These are phyloP conservation scores for Penicillium verrucosum DNA, from an alignment of 2,329 filamentous ascomycete genomes.

Conservation along the genomic window DNA sequence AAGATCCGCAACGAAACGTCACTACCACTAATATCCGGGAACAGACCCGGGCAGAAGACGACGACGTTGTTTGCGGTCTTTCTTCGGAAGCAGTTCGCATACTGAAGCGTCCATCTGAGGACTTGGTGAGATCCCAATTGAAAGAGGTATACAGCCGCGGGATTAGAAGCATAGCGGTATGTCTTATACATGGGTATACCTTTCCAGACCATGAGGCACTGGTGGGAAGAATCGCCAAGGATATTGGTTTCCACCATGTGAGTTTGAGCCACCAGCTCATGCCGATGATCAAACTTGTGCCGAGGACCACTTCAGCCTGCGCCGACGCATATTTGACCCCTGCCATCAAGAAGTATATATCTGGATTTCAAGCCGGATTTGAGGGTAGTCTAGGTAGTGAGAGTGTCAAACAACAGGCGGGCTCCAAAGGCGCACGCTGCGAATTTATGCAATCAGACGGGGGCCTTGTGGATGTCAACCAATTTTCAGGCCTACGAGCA, in stretches of 20 bases:
- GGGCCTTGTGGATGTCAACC: slow-evolving; percentile 49
- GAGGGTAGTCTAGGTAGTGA: slow-evolving; percentile 73
- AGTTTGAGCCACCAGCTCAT: slow-evolving; percentile 76
- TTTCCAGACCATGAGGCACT: slow-evolving; percentile 81
- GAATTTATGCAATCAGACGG: slow-evolving; percentile 95
- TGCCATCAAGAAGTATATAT: slow-evolving; percentile 72
- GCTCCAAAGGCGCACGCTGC: slow-evolving; percentile 69
- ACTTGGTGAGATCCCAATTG: slow-evolving; percentile 56
- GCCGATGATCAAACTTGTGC: slow-evolving; percentile 84
- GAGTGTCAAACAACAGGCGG: slow-evolving; percentile 65
- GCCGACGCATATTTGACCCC: slow-evolving; percentile 79
- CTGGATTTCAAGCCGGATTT: slow-evolving; percentile 76
- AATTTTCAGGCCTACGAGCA: slow-evolving; percentile 77
- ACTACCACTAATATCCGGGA: slow-evolving; percentile 46
- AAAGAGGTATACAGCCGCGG: slow-evolving; percentile 66
- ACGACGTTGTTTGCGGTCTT: slow-evolving; percentile 65
- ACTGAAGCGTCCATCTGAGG: slow-evolving; percentile 57
- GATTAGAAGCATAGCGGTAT: slow-evolving; percentile 80
- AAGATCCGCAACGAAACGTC: slow-evolving; percentile 68
- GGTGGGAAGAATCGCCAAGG: slow-evolving; percentile 70
- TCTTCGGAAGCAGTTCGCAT: slow-evolving; percentile 74
- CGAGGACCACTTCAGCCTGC: slow-evolving; percentile 71
- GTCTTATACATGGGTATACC: slow-evolving; percentile 88
- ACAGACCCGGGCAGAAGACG: slow-evolving; percentile 44
- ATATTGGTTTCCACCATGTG: slow-evolving; percentile 80